Conservation (phyloP, 352 stramenopile genomes). For the Halophytophthora polymorphica region DNA sequence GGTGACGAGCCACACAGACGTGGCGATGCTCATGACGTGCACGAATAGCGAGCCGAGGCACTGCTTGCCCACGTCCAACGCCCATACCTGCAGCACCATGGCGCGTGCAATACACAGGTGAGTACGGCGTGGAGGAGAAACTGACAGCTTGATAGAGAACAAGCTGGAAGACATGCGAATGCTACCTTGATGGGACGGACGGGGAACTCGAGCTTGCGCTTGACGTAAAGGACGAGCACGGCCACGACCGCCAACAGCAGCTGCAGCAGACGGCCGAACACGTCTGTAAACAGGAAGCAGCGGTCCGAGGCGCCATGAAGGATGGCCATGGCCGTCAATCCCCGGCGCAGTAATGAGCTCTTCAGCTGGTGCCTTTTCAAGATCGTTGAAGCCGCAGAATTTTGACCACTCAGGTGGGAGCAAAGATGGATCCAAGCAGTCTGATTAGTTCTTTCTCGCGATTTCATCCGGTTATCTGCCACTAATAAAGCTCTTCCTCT, state of each 20-base stretch:
- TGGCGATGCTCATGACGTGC: slow-evolving; percentile 60
- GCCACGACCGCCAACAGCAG: slow-evolving; percentile 45
- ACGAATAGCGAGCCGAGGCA: slow-evolving; percentile 52
- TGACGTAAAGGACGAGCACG: slow-evolving; percentile 70
- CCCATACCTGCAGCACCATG: slow-evolving; percentile 43
- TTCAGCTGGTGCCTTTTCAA: slow-evolving; percentile 17
- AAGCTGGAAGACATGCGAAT: too few species aligned
- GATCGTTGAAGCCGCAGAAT: slow-evolving; percentile 5
- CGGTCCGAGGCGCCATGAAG: slow-evolving; percentile 22
- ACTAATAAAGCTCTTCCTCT: background rate
- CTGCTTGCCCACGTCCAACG: slow-evolving; percentile 70
- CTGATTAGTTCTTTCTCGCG: background rate
- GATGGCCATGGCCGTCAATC: slow-evolving; percentile 1
- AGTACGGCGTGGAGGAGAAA: background rate
- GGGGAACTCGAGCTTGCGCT: slow-evolving; percentile 72
- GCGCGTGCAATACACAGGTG: background rate
- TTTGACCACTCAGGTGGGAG: slow-evolving; percentile 2
- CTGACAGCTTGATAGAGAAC: too few species aligned
- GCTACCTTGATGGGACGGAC: slow-evolving; percentile 51
- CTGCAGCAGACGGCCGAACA: slow-evolving; percentile 58
- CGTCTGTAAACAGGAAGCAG: slow-evolving; percentile 72
- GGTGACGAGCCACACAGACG: slow-evolving; percentile 56
- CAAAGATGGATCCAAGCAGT: background rate
- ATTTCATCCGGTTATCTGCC: background rate
- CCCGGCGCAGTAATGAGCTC: slow-evolving; percentile 7